Evolutionary conservation across 306 rosid genomes (phyloP), one percentile per base, ranked within the genome.

Genomic region (Vigna radiata): DNA sequence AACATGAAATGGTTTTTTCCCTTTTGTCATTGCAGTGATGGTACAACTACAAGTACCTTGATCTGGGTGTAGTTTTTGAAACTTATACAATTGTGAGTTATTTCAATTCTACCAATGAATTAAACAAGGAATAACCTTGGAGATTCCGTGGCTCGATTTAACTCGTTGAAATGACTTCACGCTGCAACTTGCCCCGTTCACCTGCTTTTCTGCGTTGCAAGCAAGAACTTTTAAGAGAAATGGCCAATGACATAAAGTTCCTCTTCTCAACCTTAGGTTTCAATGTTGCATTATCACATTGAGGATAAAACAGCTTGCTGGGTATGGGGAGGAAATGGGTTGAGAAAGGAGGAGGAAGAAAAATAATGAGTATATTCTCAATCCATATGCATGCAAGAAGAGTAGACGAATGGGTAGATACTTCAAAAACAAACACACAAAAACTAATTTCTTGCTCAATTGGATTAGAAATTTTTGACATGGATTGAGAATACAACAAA

Each of bases 401-500:
- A 77, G 52, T 23, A 58, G 44, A 60, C 16, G 31, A 71, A 63
- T 4, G 76, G 52, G 56, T 5, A 79, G 36, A 37, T 21, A 75
- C 63, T 63, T 31, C 14, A 29, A 63, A 65, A 49, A 47, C 23
- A 66, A 67, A 41, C 33, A 54, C 2, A 43, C 49, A 41, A 55
- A 39, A 55, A 39, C 65, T 7, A 63, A 76, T 79, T 69, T 77
- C 81, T 72, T 66, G 59, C 70, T 70, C 59, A 78, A 70, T 61
- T 68, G 77, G 81, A 79, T 70, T 37, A 77, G 81, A 77, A 77
- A 62, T 39, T 36, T 55, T 48, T 43, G 69, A 52, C 46, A 48
- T 62, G 87, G 86, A 86, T 68, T 70, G 84, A 81, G 72, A 90
- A 83, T 85, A 89, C 89, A 87, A 77, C 73, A 81, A 77, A 76